Percentiles rank a stretch among this genome's conserved stretches.
phyloP scores from a whole-genome alignment of 1,284 basidiomycete species.

The Cryptococcus sp. region DNA sequence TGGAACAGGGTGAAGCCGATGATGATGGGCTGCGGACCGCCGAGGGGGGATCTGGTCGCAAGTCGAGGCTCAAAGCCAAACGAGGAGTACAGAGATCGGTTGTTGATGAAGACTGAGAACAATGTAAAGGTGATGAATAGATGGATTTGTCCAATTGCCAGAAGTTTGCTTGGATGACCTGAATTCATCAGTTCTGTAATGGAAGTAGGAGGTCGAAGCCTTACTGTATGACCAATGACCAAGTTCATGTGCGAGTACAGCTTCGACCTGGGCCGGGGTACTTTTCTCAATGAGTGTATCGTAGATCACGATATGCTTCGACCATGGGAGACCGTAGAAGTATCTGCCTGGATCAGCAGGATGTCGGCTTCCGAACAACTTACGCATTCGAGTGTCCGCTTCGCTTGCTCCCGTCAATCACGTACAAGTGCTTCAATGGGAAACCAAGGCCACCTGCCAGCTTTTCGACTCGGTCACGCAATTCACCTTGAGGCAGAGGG shows the following conservation, averaged over 20 bases:
- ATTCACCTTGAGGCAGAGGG: slow-evolving; percentile 67
- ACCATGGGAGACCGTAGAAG: slow-evolving; percentile 91
- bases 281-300: slow-evolving; percentile 92
- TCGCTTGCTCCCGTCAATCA: slow-evolving; percentile 94
- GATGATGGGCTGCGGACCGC: slow-evolving; percentile 65
- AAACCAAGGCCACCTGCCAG: slow-evolving; percentile 79
- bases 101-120: slow-evolving; percentile 84
- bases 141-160: slow-evolving; percentile 79
- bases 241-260: slow-evolving; percentile 68
- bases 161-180: slow-evolving; percentile 80
- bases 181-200: not conserved
- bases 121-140: slow-evolving; percentile 78
- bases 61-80: slow-evolving; percentile 73
- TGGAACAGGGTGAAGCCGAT: slow-evolving; percentile 84
- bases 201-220: not conserved
- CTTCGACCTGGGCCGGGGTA: slow-evolving; percentile 40
- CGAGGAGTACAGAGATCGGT: slow-evolving; percentile 72
- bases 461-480: slow-evolving; percentile 67
- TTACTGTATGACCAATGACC: slow-evolving; percentile 82
- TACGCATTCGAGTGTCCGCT: slow-evolving; percentile 86
- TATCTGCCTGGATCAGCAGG: slow-evolving; percentile 48
- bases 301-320: slow-evolving; percentile 95
- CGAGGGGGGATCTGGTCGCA: slow-evolving; percentile 53
- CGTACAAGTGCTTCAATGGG: slow-evolving; percentile 90
- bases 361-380: slow-evolving; percentile 18